A percentile compares a stretch with the other conserved stretches of the same genome.
Conservation (phyloP, 2,329 filamentous ascomycete species). For the Triangularia setosa region DNA sequence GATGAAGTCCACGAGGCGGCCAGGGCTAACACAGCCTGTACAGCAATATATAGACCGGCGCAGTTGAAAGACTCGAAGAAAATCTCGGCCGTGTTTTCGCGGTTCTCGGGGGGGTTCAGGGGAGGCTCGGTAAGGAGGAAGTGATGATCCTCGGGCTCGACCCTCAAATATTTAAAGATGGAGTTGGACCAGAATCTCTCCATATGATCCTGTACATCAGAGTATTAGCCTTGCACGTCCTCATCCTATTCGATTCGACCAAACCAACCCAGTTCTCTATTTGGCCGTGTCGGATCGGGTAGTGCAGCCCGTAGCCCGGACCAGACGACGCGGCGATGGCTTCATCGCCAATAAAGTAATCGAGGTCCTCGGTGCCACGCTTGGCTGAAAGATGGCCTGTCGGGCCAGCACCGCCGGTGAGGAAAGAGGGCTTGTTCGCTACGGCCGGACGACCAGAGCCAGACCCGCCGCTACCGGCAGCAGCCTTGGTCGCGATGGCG, state of each 20-base stretch:
- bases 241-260: neutral
- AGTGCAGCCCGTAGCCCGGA: conserved; percentile 92
- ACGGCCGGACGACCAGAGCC: conserved; percentile 87
- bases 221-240: neutral
- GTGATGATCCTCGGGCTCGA: conserved; percentile 98
- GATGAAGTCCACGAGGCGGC: conserved; percentile 98
- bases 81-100: conserved; percentile 98
- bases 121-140: conserved; percentile 98
- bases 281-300: conserved; percentile 95
- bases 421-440: conserved; percentile 90
- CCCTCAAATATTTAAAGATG: conserved; percentile 98
- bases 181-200: conserved; percentile 99
- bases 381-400: conserved; percentile 82
- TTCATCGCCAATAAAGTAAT: conserved; percentile 99
- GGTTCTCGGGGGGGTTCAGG: conserved; percentile 96
- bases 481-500: conserved; percentile 91
- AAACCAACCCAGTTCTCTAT: conserved; percentile 91
- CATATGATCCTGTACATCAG: conserved; percentile 76
- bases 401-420: conserved; percentile 84
- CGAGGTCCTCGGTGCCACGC: conserved; percentile 93
- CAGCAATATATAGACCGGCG: conserved; percentile 96
- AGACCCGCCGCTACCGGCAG: conserved; percentile 66
- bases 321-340: conserved; percentile 79
- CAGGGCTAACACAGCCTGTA: conserved; percentile 92
- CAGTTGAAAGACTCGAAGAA: conserved; percentile 99